Conservation (phyloP, 257 asterid species). For the Echium plantagineum region DNA sequence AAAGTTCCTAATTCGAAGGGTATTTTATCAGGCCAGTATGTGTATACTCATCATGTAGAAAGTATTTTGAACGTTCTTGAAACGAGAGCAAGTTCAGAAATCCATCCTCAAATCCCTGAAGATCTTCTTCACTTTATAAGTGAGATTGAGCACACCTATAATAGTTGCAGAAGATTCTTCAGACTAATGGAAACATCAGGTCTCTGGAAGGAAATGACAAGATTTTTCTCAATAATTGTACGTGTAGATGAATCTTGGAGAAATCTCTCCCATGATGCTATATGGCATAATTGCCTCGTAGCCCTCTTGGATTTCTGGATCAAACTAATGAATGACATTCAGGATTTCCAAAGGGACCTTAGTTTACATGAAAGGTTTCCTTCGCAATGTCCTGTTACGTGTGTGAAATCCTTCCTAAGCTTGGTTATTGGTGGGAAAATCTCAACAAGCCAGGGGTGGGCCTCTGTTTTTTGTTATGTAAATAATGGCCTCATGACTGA, state of each 20-base stretch:
- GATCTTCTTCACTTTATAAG: conserved; percentile 37
- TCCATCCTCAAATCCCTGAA: conserved; percentile 33
- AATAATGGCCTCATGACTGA: conserved; percentile 36
- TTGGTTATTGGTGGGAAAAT: conserved; percentile 41
- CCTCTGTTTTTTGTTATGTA: conserved; percentile 39
- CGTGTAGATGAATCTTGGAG: conserved; percentile 26
- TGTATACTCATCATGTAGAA: conserved; percentile 44
- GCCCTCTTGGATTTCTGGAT: conserved; percentile 72
- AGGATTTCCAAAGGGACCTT: conserved; percentile 26
- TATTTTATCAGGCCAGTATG: conserved; percentile 52
- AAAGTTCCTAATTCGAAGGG: conserved; percentile 42
- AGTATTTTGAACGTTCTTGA: conserved; percentile 53
- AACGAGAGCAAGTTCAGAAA: conserved; percentile 37
- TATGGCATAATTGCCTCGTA: conserved; percentile 54
- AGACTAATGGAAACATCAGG: conserved; percentile 41
- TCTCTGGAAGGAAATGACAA: conserved; percentile 35
- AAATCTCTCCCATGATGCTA: conserved; percentile 29
- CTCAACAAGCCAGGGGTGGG: conserved; percentile 70
- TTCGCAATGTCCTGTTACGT: conserved; percentile 39
- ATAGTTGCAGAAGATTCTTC: conserved; percentile 36
- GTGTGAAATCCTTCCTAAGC: conserved; percentile 42
- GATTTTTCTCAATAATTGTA: conserved; percentile 48
- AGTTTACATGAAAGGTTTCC: conserved; percentile 29
- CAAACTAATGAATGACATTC: conserved; percentile 52
- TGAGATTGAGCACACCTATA: conserved; percentile 53